These are phyloP conservation scores for Mucor indicus DNA, from an alignment of 371 early-diverging fungal species.

Conservation along the genomic window DNA sequence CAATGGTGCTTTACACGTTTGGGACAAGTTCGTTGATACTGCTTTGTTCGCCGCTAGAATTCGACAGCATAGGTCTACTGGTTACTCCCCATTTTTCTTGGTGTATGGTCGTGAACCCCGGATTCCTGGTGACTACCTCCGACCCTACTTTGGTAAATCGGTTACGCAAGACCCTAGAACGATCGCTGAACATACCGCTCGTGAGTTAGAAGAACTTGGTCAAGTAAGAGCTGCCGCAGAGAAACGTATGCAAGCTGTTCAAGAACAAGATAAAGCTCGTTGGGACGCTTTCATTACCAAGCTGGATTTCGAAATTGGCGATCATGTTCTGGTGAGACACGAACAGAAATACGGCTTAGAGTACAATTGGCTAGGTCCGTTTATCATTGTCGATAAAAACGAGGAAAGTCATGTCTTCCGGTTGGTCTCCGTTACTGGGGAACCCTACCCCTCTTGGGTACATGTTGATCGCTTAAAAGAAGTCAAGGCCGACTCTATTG, in stretches of 20 bases:
- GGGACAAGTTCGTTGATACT: slow-evolving; percentile 4
- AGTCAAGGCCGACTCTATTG: slow-evolving; percentile 2
- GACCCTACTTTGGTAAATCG: background rate
- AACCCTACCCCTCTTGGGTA: slow-evolving; percentile 8
- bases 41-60: slow-evolving; percentile 12
- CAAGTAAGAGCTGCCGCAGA: slow-evolving; percentile 6
- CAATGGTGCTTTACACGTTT: background rate
- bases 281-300: slow-evolving; percentile 6
- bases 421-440: slow-evolving; percentile 2
- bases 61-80: slow-evolving; percentile 4
- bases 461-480: slow-evolving; percentile 8
- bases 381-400: slow-evolving; percentile 1
- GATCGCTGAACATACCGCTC: slow-evolving; percentile 1
- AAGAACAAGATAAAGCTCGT: slow-evolving; percentile 1
- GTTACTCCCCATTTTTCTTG: slow-evolving; percentile 11
- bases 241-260: background rate
- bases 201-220: slow-evolving; percentile 1
- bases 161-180: slow-evolving; percentile 1
- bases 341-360: slow-evolving; percentile 9
- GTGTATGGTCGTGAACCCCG: slow-evolving; percentile 18
- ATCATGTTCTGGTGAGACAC: background rate
- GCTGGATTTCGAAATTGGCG: slow-evolving; percentile 8
- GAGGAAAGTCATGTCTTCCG: background rate
- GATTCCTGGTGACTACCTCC: slow-evolving; percentile 7
- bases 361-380: slow-evolving; percentile 5